These are phyloP conservation scores for Aureoboletus auriporus DNA, from an alignment of 768 basidiomycete genomes.

Conservation along the genomic window DNA sequence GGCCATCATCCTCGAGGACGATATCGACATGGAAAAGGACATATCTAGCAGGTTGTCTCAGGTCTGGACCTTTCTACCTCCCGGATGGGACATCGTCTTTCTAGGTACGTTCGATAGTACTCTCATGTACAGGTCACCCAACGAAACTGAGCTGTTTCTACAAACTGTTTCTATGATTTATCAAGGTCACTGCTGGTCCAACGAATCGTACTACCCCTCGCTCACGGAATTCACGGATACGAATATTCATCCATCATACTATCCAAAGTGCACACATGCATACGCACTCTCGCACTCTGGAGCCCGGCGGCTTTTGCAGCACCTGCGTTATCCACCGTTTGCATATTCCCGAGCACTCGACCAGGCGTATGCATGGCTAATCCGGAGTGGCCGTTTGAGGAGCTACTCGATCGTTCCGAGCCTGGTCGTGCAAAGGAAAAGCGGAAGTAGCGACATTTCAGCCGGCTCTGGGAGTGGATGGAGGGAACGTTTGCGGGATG, in stretches of 20 bases:
- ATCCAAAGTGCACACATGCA: conserved; percentile 71
- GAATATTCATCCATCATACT: conserved; percentile 52
- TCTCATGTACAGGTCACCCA: no score
- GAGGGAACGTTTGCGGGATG: conserved; percentile 47
- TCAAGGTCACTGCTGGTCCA: conserved; percentile 77
- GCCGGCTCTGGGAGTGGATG: conserved; percentile 48
- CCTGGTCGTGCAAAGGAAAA: conserved; percentile 63
- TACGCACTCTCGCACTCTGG: conserved; percentile 60
- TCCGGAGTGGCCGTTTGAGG: conserved; percentile 50
- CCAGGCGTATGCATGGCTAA: conserved; percentile 67
- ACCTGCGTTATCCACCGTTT: conserved; percentile 60
- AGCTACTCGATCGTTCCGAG: conserved; percentile 67
- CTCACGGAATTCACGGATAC: conserved; percentile 18
- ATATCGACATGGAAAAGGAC: conserved; percentile 73
- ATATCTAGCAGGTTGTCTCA: conserved; percentile 37
- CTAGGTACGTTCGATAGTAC: conserved; percentile 42
- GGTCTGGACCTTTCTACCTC: conserved; percentile 32
- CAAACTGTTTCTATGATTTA: background rate
- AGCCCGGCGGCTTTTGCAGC: conserved; percentile 55
- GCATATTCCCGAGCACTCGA: conserved; percentile 78
- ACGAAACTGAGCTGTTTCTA: no score
- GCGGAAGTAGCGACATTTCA: conserved; percentile 52
- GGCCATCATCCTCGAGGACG: conserved; percentile 69
- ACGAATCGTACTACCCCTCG: conserved; percentile 51
- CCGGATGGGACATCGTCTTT: conserved; percentile 49